Evolutionary conservation across 129 eudicot genomes (phyloP).

Genomic region (Helianthus tuberosus): DNA sequence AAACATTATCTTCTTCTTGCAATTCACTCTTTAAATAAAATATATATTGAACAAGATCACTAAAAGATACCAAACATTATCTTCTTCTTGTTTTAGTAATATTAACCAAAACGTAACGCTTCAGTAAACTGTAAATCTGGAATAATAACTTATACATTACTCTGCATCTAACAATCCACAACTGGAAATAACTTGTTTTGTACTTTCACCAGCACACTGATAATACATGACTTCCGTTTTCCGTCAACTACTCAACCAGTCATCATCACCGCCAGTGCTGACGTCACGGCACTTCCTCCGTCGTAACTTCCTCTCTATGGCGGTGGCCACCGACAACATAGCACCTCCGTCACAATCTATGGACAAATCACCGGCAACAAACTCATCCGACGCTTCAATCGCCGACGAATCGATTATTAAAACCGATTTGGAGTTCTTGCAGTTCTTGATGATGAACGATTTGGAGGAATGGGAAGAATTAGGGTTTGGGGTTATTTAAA

Average conservation of each 20-base stretch:
- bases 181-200: background rate
- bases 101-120: background rate
- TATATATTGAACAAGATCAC: background rate
- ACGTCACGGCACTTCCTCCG: conserved; percentile 13
- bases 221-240: conserved; percentile 22
- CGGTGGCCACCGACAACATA: conserved; percentile 48
- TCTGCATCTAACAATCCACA: conserved; percentile 6
- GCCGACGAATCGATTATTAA: conserved; percentile 24
- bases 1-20: no score
- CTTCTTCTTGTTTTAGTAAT: background rate
- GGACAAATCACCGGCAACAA: conserved; percentile 36
- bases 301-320: conserved; percentile 39
- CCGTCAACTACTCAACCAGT: conserved; percentile 31
- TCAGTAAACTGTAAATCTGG: background rate
- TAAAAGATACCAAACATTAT: conserved; percentile 6
- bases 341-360: conserved; percentile 42
- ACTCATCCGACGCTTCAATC: conserved; percentile 34
- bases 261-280: conserved; percentile 23
- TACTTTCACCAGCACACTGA: conserved; percentile 2
- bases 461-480: no score
- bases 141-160: background rate
- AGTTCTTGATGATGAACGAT: no score
- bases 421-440: no score
- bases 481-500: no score
- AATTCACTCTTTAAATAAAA: no score